These are phyloP conservation scores for Cryptococcus sp. DNA, from an alignment of 1,284 basidiomycete genomes.

Conservation along the genomic window DNA sequence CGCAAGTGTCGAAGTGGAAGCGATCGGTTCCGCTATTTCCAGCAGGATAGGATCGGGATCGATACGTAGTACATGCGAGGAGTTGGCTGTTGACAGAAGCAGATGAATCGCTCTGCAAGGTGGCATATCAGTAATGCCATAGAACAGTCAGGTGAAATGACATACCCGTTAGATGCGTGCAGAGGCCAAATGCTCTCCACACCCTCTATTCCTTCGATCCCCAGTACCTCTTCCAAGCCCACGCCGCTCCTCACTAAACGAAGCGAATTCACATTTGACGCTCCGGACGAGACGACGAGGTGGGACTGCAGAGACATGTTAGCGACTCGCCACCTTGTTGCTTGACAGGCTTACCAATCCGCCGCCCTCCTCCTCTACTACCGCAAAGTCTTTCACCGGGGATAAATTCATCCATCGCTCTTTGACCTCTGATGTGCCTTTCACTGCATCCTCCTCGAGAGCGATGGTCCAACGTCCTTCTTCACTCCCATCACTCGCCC, in stretches of 20 bases:
- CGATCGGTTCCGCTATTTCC: constrained; percentile 52
- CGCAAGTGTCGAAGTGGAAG: constrained; percentile 62
- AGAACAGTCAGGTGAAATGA: no score
- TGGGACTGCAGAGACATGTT: constrained; percentile 59
- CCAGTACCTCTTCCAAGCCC: constrained; percentile 69
- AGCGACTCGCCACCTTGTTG: not conserved
- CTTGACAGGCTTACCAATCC: constrained; percentile 63
- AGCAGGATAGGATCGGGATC: constrained; percentile 40
- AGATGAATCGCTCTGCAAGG: constrained; percentile 12
- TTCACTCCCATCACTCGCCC: constrained; percentile 47
- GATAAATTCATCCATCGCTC: constrained; percentile 77
- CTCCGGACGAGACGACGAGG: constrained; percentile 87
- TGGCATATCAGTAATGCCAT: no score
- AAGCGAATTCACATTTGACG: constrained; percentile 74
- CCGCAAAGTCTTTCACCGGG: constrained; percentile 79
- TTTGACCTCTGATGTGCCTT: constrained; percentile 59
- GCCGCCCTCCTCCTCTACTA: constrained; percentile 72
- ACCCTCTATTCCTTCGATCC: constrained; percentile 63
- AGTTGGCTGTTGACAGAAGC: constrained; percentile 28
- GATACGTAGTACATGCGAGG: constrained; percentile 46
- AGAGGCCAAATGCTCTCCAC: constrained; percentile 69
- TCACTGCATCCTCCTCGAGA: constrained; percentile 15
- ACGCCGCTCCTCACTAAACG: constrained; percentile 83
- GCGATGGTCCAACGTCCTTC: constrained; percentile 54
- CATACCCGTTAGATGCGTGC: no score